Conservation (phyloP, 2,329 filamentous ascomycete species). For the Diaporthe ilicicola region DNA sequence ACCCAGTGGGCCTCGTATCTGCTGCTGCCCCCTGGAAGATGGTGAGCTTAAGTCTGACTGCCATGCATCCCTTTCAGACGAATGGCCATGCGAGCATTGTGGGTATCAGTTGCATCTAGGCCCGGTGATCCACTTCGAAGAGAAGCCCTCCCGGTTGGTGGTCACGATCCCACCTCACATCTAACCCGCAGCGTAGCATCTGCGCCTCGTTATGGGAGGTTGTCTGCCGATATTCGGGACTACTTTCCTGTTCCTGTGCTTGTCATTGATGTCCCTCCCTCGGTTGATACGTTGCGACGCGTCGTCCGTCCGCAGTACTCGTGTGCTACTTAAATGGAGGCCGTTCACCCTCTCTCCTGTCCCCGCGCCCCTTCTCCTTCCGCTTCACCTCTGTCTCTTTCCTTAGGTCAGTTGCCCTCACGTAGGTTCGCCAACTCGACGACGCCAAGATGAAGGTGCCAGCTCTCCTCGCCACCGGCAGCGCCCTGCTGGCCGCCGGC, state of each 20-base stretch:
- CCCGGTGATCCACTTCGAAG: neutral
- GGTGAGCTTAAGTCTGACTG: neutral
- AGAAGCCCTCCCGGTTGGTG: neutral
- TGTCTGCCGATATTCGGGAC: neutral
- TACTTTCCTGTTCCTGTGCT: constrained; percentile 16
- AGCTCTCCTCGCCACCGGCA: constrained; percentile 25
- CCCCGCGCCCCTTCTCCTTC: neutral
- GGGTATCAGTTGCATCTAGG: neutral
- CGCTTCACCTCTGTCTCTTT: neutral
- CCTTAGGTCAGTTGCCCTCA: neutral
- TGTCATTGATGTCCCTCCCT: neutral
- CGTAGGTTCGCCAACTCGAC: neutral
- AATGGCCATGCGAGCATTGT: neutral
- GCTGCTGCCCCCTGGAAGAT: too few species aligned
- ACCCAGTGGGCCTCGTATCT: too few species aligned
- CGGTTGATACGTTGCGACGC: constrained; percentile 12
- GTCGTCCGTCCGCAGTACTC: neutral
- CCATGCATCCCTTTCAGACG: neutral
- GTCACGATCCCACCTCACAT: constrained; percentile 9
- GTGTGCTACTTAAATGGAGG: neutral
- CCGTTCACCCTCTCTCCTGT: neutral
- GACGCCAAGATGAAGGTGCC: constrained; percentile 41
- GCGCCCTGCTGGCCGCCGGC: constrained; percentile 39
- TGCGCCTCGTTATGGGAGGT: neutral
- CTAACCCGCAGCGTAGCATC: constrained; percentile 6